Percentiles rank a stretch among this genome's conserved stretches.
Evolutionary conservation across 2,329 filamentous ascomycete genomes (phyloP).

Genomic region (Claviceps sp.): DNA sequence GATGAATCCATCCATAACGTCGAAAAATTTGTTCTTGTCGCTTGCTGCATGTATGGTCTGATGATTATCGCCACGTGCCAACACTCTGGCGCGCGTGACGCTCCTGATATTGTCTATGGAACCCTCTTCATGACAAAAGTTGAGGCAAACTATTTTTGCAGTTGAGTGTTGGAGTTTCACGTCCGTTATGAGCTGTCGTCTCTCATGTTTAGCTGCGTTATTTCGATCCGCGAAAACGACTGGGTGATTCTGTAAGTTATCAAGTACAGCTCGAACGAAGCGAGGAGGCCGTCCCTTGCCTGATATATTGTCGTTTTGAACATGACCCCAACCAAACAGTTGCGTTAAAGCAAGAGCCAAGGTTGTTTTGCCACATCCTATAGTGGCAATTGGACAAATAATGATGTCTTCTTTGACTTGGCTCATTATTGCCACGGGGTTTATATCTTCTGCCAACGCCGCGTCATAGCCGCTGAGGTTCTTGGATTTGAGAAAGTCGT

Average conservation of each 20-base stretch:
- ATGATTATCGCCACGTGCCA: slow-evolving; percentile 85
- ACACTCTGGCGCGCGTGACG: slow-evolving; percentile 64
- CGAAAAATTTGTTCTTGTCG: slow-evolving; percentile 58
- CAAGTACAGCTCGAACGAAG: slow-evolving; percentile 60
- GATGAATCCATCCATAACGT: slow-evolving; percentile 93
- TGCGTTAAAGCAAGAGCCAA: slow-evolving; percentile 67
- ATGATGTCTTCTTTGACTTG: slow-evolving; percentile 57
- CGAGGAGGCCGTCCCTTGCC: slow-evolving; percentile 62
- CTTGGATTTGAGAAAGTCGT: slow-evolving; percentile 74
- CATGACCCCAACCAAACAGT: slow-evolving; percentile 81
- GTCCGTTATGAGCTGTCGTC: slow-evolving; percentile 76
- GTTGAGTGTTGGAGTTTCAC: slow-evolving; percentile 47
- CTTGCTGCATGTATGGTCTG: slow-evolving; percentile 89
- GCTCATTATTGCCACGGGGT: slow-evolving; percentile 29
- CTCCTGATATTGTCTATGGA: slow-evolving; percentile 59
- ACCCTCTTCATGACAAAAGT: slow-evolving; percentile 75
- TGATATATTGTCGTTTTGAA: slow-evolving; percentile 93
- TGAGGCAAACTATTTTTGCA: slow-evolving; percentile 67
- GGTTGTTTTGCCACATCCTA: slow-evolving; percentile 95
- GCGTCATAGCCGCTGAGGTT: slow-evolving; percentile 83
- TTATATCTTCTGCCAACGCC: slow-evolving; percentile 55
- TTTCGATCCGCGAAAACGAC: slow-evolving; percentile 89
- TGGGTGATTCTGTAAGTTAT: slow-evolving; percentile 47
- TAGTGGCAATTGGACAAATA: slow-evolving; percentile 81
- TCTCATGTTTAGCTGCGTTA: slow-evolving; percentile 79